Percentiles rank a stretch among this genome's conserved stretches.
Conservation (phyloP, 768 basidiomycete species). For the Lactarius pseudohatsudake region DNA sequence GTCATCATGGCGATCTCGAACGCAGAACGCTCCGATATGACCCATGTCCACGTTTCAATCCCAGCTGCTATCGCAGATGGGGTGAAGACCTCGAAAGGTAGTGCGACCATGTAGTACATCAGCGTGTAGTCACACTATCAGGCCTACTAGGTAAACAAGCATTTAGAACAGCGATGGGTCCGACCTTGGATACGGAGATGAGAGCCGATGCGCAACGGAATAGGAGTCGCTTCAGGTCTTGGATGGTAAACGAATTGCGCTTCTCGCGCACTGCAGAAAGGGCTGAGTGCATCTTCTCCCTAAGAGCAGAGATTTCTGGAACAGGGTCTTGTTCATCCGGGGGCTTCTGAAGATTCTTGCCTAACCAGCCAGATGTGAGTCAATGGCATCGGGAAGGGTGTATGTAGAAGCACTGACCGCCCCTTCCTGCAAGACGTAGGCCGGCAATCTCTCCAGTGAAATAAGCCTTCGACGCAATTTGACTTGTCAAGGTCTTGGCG, state of each 20-base stretch:
- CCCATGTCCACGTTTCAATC: conserved; percentile 96
- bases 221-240: conserved; percentile 80
- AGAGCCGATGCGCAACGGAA: conserved; percentile 85
- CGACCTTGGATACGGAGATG: conserved; percentile 65
- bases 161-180: neutral
- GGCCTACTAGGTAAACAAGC: neutral
- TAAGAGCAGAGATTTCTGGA: conserved; percentile 64
- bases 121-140: conserved; percentile 79
- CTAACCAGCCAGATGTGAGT: conserved; percentile 37
- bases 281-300: conserved; percentile 63
- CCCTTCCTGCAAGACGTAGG: conserved; percentile 63
- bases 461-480: conserved; percentile 89
- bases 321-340: conserved; percentile 60
- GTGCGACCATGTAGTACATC: conserved; percentile 78
- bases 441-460: conserved; percentile 87
- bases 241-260: conserved; percentile 69
- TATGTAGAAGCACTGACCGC: conserved; percentile 45
- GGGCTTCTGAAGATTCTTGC: conserved; percentile 56
- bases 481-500: conserved; percentile 76
- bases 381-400: no score
- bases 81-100: conserved; percentile 89
- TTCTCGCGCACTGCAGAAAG: conserved; percentile 69
- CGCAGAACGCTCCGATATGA: conserved; percentile 80
- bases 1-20: conserved; percentile 82
- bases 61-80: conserved; percentile 84